phyloP scores from a whole-genome alignment of 2,329 filamentous ascomycete species.

The Fusarium sp. region DNA sequence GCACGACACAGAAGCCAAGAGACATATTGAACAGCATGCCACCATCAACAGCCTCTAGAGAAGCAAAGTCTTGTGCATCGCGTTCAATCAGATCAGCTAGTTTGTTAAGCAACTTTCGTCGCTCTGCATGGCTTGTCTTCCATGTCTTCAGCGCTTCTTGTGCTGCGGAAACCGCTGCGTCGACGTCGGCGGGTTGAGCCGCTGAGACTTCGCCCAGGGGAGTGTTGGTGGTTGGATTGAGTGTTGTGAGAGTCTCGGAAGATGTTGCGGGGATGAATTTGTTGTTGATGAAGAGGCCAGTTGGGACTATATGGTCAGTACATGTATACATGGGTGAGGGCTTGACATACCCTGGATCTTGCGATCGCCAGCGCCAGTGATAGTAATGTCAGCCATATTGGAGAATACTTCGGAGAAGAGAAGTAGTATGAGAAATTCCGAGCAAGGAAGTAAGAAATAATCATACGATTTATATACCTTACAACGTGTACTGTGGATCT shows the following conservation, averaged over 20 bases:
- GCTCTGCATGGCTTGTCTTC: slow-evolving; percentile 65
- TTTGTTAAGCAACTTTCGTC: slow-evolving; percentile 73
- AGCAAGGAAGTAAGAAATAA: background rate
- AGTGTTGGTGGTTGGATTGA: slow-evolving; percentile 12
- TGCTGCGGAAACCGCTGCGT: slow-evolving; percentile 80
- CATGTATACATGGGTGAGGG: background rate
- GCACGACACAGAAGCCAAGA: slow-evolving; percentile 52
- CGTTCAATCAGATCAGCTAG: slow-evolving; percentile 81
- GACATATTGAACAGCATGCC: slow-evolving; percentile 76
- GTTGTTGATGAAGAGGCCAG: slow-evolving; percentile 33
- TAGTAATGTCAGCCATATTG: slow-evolving; percentile 2
- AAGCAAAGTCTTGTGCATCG: slow-evolving; percentile 76
- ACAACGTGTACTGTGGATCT: background rate
- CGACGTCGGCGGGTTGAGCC: slow-evolving; percentile 62
- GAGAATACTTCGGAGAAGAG: no score
- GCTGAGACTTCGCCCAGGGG: slow-evolving; percentile 11
- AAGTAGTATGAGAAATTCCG: background rate
- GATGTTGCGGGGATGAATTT: slow-evolving; percentile 4
- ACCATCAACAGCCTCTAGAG: slow-evolving; percentile 84
- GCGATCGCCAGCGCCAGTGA: slow-evolving; percentile 8
- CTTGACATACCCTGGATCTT: slow-evolving; percentile 10
- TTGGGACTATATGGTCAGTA: slow-evolving; percentile 13
- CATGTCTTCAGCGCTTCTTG: slow-evolving; percentile 73
- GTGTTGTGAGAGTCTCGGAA: background rate
- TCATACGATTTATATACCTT: background rate